Conservation (phyloP, 805 yeast species). For the Debaryomyces maramus region DNA sequence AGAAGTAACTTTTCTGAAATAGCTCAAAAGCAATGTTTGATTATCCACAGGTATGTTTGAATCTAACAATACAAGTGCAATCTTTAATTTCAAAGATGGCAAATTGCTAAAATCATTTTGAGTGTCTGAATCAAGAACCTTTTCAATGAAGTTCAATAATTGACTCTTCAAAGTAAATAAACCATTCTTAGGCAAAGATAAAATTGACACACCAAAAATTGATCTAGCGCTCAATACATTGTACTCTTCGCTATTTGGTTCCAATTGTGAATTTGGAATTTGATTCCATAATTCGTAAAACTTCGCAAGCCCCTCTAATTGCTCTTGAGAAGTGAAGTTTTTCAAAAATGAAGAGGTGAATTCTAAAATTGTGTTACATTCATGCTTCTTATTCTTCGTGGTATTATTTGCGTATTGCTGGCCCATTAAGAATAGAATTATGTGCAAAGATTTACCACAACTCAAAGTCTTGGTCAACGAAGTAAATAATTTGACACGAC, state of each 20-base stretch:
- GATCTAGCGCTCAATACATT: conserved; percentile 50
- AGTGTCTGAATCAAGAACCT: conserved; percentile 37
- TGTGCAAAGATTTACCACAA: conserved; percentile 61
- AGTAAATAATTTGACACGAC: conserved; percentile 82
- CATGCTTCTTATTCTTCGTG: conserved; percentile 61
- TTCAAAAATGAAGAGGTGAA: conserved; percentile 71
- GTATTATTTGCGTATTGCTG: conserved; percentile 56
- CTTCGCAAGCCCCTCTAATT: conserved; percentile 52
- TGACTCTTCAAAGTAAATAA: conserved; percentile 48
- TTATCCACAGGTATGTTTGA: conserved; percentile 28
- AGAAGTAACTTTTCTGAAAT: conserved; percentile 34
- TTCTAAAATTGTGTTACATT: conserved; percentile 66
- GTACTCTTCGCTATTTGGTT: conserved; percentile 36
- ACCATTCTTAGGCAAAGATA: conserved; percentile 51
- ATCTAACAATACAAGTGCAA: conserved; percentile 53
- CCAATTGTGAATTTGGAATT: conserved; percentile 45
- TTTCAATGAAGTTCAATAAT: conserved; percentile 57
- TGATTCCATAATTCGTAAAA: conserved; percentile 53
- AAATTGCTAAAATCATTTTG: conserved; percentile 16
- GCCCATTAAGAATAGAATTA: conserved; percentile 75
- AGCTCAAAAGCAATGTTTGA: conserved; percentile 30
- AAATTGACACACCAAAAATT: conserved; percentile 61
- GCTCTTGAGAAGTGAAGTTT: conserved; percentile 67
- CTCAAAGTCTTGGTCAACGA: conserved; percentile 79
- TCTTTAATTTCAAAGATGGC: conserved; percentile 48